phyloP scores from a whole-genome alignment of 805 yeast genomes.

The Candida golubevii region DNA sequence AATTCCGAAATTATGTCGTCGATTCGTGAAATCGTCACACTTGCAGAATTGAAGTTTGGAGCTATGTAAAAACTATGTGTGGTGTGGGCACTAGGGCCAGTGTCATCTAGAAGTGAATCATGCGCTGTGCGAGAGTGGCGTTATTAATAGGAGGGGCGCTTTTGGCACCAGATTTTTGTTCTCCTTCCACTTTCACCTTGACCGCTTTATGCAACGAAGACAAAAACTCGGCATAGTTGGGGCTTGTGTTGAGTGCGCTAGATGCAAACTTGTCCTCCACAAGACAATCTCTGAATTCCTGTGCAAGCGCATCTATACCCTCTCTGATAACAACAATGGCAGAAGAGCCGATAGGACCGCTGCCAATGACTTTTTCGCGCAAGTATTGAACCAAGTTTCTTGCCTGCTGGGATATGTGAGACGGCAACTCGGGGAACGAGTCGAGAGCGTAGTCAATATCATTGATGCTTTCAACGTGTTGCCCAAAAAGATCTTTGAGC shows the following conservation, averaged over 20 bases:
- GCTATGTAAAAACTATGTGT: neutral
- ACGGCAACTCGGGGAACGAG: slow-evolving; percentile 65
- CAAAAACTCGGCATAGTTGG: slow-evolving; percentile 63
- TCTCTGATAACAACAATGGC: slow-evolving; percentile 61
- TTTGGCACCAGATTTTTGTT: slow-evolving; percentile 23
- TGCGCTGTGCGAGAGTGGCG: slow-evolving; percentile 36
- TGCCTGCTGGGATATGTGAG: slow-evolving; percentile 65
- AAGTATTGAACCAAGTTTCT: slow-evolving; percentile 58
- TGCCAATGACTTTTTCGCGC: slow-evolving; percentile 30
- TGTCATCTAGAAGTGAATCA: slow-evolving; percentile 29
- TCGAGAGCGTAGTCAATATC: slow-evolving; percentile 47
- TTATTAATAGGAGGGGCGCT: slow-evolving; percentile 13
- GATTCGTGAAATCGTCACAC: slow-evolving; percentile 14
- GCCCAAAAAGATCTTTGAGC: slow-evolving; percentile 71
- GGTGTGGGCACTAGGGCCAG: neutral
- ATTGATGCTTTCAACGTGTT: slow-evolving; percentile 38
- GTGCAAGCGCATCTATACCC: slow-evolving; percentile 57
- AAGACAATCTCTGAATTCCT: slow-evolving; percentile 50
- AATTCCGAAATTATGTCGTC: slow-evolving; percentile 5
- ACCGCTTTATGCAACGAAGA: slow-evolving; percentile 63
- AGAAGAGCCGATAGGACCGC: slow-evolving; percentile 23
- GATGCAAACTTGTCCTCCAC: slow-evolving; percentile 57
- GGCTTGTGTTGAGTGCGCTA: slow-evolving; percentile 27
- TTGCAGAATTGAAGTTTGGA: slow-evolving; percentile 4
- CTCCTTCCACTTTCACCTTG: slow-evolving; percentile 47